These are phyloP conservation scores for Colletotrichum ledebouriae DNA, from an alignment of 2,329 filamentous ascomycete species.

Conservation along the genomic window DNA sequence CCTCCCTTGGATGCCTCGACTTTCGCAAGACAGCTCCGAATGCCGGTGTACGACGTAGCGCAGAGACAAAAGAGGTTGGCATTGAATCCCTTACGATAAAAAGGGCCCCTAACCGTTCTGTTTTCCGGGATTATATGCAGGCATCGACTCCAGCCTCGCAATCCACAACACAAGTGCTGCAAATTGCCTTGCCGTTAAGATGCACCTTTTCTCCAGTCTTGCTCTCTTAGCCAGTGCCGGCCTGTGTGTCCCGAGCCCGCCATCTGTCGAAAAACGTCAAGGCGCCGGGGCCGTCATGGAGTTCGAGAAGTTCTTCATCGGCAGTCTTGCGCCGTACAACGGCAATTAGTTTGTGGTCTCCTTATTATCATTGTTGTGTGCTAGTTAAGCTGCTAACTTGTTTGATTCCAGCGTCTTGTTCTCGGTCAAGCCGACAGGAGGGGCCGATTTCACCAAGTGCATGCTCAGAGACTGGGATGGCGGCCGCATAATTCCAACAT, in stretches of 20 bases:
- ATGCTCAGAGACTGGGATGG: slow-evolving; percentile 21
- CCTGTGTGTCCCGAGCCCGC: slow-evolving; percentile 3
- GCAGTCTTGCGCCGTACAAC: slow-evolving; percentile 9
- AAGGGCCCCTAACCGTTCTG: neutral
- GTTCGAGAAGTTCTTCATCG: slow-evolving; percentile 28
- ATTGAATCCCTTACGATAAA: neutral
- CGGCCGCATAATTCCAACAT: slow-evolving; percentile 28
- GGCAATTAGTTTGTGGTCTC: slow-evolving; percentile 26
- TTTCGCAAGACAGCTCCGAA: neutral
- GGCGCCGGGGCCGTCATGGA: slow-evolving; percentile 10
- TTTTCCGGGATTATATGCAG: neutral
- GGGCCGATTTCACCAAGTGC: slow-evolving; percentile 36
- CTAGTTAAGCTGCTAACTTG: neutral
- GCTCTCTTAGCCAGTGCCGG: slow-evolving; percentile 1
- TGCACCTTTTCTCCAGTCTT: slow-evolving; percentile 12
- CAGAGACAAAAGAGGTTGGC: neutral
- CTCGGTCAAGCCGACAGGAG: slow-evolving; percentile 23
- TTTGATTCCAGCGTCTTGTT: slow-evolving; percentile 18
- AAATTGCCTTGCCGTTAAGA: neutral
- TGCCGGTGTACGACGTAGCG: neutral
- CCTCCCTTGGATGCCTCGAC: neutral
- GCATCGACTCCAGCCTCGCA: neutral
- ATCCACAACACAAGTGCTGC: neutral
- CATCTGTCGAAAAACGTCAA: neutral
- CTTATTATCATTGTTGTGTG: no score